Percentiles rank a stretch among this genome's conserved stretches.
phyloP scores from a whole-genome alignment of 768 basidiomycete species.

The Boletus reticulatus region DNA sequence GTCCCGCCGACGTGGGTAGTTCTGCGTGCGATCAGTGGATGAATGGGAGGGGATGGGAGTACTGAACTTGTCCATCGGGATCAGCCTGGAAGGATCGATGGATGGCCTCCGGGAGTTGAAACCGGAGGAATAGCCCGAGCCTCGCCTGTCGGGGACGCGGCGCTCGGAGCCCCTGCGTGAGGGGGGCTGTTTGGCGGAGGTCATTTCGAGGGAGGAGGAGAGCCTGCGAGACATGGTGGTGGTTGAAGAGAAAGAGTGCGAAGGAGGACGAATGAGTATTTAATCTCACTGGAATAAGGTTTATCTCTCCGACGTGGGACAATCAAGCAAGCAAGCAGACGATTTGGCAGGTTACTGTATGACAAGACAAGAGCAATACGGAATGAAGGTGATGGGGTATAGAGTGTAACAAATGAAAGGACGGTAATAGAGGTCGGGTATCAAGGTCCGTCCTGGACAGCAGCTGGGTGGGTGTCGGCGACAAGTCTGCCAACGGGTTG shows the following conservation, averaged over 20 bases:
- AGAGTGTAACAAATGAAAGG: slow-evolving; percentile 18
- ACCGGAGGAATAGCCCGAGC: slow-evolving; percentile 44
- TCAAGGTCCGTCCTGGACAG: slow-evolving; percentile 23
- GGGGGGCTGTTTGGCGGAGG: slow-evolving; percentile 27
- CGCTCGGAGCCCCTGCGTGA: slow-evolving; percentile 47
- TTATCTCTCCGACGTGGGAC: slow-evolving; percentile 10
- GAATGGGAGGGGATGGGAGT: slow-evolving; percentile 1
- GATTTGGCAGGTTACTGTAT: slow-evolving; percentile 1
- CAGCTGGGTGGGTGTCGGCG: slow-evolving; percentile 14
- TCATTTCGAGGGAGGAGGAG: slow-evolving; percentile 32
- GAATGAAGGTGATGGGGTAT: slow-evolving; percentile 28
- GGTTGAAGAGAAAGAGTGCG: slow-evolving; percentile 3
- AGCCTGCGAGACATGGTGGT: slow-evolving; percentile 23
- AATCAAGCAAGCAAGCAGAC: not conserved
- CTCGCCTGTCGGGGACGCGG: slow-evolving; percentile 44
- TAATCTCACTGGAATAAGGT: slow-evolving; percentile 15
- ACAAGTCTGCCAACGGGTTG: not conserved
- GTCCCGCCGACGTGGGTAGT: slow-evolving; percentile 52
- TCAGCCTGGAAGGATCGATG: slow-evolving; percentile 73
- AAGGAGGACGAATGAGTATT: not conserved
- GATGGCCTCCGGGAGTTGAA: slow-evolving; percentile 62
- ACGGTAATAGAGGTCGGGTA: slow-evolving; percentile 26
- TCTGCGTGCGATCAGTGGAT: slow-evolving; percentile 32
- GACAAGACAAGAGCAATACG: slow-evolving; percentile 11
- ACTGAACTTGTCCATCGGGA: slow-evolving; percentile 77